Base-by-base conservation (phyloP, 306 rosid genomes). In the Sicyos baderoa region DNA sequence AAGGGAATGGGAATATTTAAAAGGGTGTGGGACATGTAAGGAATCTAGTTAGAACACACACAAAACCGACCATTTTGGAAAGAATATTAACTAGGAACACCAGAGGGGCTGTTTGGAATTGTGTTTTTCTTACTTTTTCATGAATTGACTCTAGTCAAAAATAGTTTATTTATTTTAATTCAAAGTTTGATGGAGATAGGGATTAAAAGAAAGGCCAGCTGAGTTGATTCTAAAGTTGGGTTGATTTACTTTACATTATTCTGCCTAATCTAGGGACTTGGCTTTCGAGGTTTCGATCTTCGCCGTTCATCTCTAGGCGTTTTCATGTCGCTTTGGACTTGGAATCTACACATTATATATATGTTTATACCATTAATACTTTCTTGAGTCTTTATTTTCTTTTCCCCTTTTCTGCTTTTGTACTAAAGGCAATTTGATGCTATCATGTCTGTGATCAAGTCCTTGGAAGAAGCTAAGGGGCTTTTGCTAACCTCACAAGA, bases 21-120 rank as follows among this genome's bases (percentile, higher is more conserved):
- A 85, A 82, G 78, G 75, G 73, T 19, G 83, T 83, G 86, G 89
- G 88, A 72, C 86, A 81, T 79, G 79, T 27, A 86, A 82, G 61
- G 95, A 85, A 86, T 86, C 82, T 69, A 74, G 23, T 74, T 81
- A 60, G 72, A 40, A 59, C 51, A 75, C 63, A 62, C 54, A 55
- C 27, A 77, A 72, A 85, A 72, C 84, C 83, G 81, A 42, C 85
- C 77, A 56, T 75, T 40, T 44, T 40, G 50, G 68, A 69, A 76
- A 71, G 66, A 68, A 32, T 54, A 25, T 73, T 37, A 76, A 76
- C 68, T 45, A 45, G 50, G 50, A 40, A 45, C 15, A 45, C 14
- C 14, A 45, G 15, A 45, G 52, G 75, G 51, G 27, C 52, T 44
- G 47, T 49, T 42, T 15, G 44, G n/a, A 32, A 40, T 44, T 78